A percentile compares a stretch with the other conserved stretches of the same genome.
phyloP scores from a whole-genome alignment of 179 eudicot species.

The Gypsophila paniculata region DNA sequence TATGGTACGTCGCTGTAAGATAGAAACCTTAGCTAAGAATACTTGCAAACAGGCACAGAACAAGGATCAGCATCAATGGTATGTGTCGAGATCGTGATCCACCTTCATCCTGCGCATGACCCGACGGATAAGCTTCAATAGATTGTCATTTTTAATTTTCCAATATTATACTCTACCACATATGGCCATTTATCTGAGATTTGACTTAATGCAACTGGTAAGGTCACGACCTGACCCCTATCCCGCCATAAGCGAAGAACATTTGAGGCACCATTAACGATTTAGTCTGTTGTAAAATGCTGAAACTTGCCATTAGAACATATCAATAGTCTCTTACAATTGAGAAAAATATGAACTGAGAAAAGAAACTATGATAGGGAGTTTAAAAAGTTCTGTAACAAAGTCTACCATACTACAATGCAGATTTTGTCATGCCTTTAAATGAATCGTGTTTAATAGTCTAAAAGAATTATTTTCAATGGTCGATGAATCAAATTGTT shows the following conservation, averaged over 20 bases:
- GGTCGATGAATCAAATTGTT: conserved; percentile 17
- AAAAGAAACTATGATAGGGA: neutral
- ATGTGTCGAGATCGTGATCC: conserved; percentile 13
- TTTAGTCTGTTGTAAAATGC: neutral
- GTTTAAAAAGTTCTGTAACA: neutral
- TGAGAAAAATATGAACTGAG: neutral
- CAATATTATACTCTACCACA: too few species aligned
- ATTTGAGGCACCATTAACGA: neutral
- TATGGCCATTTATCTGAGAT: too few species aligned
- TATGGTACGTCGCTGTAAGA: neutral
- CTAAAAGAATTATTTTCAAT: neutral
- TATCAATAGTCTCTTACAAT: neutral
- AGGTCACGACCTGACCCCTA: neutral
- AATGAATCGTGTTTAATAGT: neutral
- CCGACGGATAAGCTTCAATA: conserved; percentile 16
- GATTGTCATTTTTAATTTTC: neutral
- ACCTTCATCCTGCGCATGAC: conserved; percentile 24
- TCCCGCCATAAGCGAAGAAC: neutral
- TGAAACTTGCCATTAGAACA: neutral
- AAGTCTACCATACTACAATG: neutral
- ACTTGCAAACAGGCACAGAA: conserved; percentile 14
- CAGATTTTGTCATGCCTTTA: neutral
- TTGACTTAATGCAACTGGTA: neutral
- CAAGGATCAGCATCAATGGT: conserved; percentile 14
- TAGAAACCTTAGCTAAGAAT: neutral